phyloP scores from a whole-genome alignment of 2,329 filamentous ascomycete genomes.

The Botryotinia calthae region DNA sequence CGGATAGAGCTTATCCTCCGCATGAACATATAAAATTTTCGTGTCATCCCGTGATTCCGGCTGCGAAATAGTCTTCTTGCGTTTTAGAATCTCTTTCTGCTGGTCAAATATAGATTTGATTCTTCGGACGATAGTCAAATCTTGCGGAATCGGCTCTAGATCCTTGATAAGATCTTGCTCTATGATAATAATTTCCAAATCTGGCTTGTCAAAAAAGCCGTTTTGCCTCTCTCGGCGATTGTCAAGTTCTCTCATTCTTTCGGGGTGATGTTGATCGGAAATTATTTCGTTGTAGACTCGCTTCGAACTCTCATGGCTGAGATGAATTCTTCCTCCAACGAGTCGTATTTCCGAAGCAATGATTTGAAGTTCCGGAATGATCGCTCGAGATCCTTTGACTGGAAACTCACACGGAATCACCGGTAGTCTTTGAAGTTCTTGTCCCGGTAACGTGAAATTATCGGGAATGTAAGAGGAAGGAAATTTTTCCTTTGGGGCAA shows the following conservation, averaged over 20 bases:
- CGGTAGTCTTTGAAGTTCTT: not conserved
- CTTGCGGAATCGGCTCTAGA: not conserved
- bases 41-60: not conserved
- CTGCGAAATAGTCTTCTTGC: not conserved
- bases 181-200: not conserved
- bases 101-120: not conserved
- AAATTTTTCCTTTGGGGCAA: no score
- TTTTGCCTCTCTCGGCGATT: not conserved
- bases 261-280: not conserved
- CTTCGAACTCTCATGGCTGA: not conserved
- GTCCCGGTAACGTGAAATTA: not conserved
- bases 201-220: not conserved
- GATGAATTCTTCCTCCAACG: not conserved
- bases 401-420: not conserved
- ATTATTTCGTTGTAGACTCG: not conserved
- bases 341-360: not conserved
- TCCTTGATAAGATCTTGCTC: conserved; percentile 5
- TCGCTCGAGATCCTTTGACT: not conserved
- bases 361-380: not conserved
- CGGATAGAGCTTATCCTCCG: not conserved
- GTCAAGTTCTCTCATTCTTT: not conserved
- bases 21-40: not conserved
- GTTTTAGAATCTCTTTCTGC: not conserved
- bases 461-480: not conserved
- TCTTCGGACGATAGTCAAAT: not conserved